phyloP scores from a whole-genome alignment of 805 yeast genomes.

The Ogataea populi-albae region DNA sequence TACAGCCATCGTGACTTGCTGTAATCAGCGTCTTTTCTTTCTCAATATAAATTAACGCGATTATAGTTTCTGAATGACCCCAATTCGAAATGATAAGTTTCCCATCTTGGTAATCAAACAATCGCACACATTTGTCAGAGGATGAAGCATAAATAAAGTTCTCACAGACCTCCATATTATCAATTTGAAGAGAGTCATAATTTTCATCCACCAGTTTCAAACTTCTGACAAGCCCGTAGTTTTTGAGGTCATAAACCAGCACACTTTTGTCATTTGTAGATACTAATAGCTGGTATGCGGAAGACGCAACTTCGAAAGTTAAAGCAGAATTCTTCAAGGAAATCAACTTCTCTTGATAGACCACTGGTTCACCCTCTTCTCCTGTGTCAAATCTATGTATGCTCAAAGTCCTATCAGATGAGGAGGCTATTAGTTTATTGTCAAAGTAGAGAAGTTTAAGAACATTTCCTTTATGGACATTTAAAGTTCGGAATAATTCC shows the following conservation, averaged over 20 bases:
- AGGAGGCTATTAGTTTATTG: conserved; percentile 45
- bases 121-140: conserved; percentile 56
- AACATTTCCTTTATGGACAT: conserved; percentile 55
- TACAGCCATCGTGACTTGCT: conserved; percentile 52
- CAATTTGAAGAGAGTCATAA: conserved; percentile 43
- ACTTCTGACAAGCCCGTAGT: conserved; percentile 35
- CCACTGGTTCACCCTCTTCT: conserved; percentile 15
- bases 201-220: conserved; percentile 43
- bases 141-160: conserved; percentile 40
- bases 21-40: conserved; percentile 34
- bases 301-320: conserved; percentile 33
- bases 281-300: conserved; percentile 41
- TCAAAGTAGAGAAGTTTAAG: conserved; percentile 35
- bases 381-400: conserved; percentile 40
- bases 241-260: conserved; percentile 33
- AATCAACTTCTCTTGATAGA: conserved; percentile 44
- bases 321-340: conserved; percentile 52
- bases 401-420: conserved; percentile 60
- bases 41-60: conserved; percentile 36
- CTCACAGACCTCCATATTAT: conserved; percentile 37
- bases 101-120: conserved; percentile 45
- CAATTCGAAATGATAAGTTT: conserved; percentile 48
- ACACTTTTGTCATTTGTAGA: conserved; percentile 52
- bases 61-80: conserved; percentile 57
- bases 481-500: conserved; percentile 59